A percentile compares a stretch with the other conserved stretches of the same genome.
Conservation (phyloP, 768 basidiomycete genomes). For the Russula emetica region DNA sequence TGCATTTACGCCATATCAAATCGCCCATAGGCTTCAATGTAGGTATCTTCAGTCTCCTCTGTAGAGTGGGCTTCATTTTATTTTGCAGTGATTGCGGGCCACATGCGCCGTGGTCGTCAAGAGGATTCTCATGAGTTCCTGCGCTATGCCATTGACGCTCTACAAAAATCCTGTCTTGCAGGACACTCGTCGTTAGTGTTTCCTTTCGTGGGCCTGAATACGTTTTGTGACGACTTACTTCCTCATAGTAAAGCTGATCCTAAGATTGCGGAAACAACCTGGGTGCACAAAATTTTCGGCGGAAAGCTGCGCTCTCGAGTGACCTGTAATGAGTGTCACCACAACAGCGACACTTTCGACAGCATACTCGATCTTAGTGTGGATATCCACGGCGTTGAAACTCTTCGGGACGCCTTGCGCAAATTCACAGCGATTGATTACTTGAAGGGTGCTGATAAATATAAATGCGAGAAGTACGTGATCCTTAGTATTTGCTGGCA, state of each 20-base stretch:
- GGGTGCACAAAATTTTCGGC: conserved; percentile 93
- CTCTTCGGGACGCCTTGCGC: conserved; percentile 66
- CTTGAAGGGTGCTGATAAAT: conserved; percentile 89
- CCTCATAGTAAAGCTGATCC: conserved; percentile 59
- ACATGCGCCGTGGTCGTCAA: conserved; percentile 86
- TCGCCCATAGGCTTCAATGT: conserved; percentile 72
- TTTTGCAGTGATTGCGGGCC: conserved; percentile 76
- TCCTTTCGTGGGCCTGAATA: background rate
- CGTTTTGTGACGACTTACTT: conserved; percentile 6
- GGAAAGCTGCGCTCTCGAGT: conserved; percentile 90
- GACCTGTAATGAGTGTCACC: conserved; percentile 69
- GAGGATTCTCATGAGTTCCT: conserved; percentile 99
- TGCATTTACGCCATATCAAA: conserved; percentile 57
- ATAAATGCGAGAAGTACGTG: conserved; percentile 95
- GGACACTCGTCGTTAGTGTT: conserved; percentile 62
- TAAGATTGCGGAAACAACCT: conserved; percentile 77
- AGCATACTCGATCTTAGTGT: conserved; percentile 89
- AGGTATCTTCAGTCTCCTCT: conserved; percentile 10
- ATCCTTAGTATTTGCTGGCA: background rate
- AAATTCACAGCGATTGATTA: conserved; percentile 80
- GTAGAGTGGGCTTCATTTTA: conserved; percentile 18
- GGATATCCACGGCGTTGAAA: conserved; percentile 66
- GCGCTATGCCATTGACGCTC: conserved; percentile 84
- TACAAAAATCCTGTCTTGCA: conserved; percentile 80
- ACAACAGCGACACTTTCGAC: conserved; percentile 96